A percentile compares a stretch with the other conserved stretches of the same genome.
These are phyloP conservation scores for Flammula alnicola DNA, from an alignment of 1,284 basidiomycete genomes.

Conservation along the genomic window DNA sequence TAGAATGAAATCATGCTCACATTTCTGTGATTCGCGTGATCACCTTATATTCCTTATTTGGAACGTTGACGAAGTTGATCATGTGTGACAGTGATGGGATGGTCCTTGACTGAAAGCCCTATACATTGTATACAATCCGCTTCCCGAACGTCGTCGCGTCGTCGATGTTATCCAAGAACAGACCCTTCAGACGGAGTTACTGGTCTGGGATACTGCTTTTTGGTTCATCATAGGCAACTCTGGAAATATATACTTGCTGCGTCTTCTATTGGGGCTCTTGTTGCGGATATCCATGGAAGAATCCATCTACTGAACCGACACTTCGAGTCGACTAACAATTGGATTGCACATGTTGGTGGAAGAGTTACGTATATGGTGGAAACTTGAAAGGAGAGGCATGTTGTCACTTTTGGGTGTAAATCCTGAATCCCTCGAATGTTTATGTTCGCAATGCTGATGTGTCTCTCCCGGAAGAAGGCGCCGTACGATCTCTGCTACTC, in stretches of 20 bases:
- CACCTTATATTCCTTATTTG: too few relatives aligned
- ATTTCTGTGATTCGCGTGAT: too few relatives aligned
- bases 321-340: constrained; percentile 74
- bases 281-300: constrained; percentile 84
- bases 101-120: too few relatives aligned
- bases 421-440: constrained; percentile 21
- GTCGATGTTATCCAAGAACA: too few relatives aligned
- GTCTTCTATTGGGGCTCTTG: constrained; percentile 68
- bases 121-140: too few relatives aligned
- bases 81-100: too few relatives aligned
- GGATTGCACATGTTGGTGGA: constrained; percentile 78
- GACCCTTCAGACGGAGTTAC: too few relatives aligned
- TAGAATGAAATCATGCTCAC: too few relatives aligned
- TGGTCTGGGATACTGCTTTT: too few relatives aligned
- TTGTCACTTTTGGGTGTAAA: constrained; percentile 85
- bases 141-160: too few relatives aligned
- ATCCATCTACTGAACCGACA: constrained; percentile 77
- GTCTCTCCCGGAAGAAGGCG: constrained; percentile 77
- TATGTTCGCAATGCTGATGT: constrained; percentile 16
- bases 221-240: constrained; percentile 49
- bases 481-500: constrained; percentile 73
- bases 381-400: constrained; percentile 78
- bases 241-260: constrained; percentile 75
- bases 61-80: too few relatives aligned
- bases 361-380: constrained; percentile 84